phyloP scores from a whole-genome alignment of 257 asterid genomes.

The Nicotiana otophora region DNA sequence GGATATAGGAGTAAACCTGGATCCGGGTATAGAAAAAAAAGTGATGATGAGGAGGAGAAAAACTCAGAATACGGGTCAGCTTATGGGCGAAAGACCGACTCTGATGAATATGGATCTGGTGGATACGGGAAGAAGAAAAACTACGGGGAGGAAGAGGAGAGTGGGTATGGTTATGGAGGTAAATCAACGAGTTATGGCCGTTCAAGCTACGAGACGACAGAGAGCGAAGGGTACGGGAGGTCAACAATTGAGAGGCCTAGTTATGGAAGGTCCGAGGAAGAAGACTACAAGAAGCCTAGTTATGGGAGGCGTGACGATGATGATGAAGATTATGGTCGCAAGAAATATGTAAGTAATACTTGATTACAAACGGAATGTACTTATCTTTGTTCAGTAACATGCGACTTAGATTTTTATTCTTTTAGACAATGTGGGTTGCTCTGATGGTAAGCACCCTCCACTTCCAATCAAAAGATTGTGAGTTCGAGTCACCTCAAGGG shows the following conservation, averaged over 20 bases:
- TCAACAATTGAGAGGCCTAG: slow-evolving; percentile 14
- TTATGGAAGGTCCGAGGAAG: slow-evolving; percentile 33
- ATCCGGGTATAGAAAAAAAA: not conserved
- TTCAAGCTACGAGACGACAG: slow-evolving; percentile 12
- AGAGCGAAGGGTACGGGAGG: not conserved
- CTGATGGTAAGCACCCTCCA: too few species aligned
- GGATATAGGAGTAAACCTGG: not conserved
- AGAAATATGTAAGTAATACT: slow-evolving; percentile 55
- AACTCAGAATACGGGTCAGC: slow-evolving; percentile 17
- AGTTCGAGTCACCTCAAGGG: too few species aligned
- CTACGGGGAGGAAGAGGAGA: slow-evolving; percentile 24
- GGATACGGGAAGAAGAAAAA: slow-evolving; percentile 21
- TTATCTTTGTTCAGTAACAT: not conserved
- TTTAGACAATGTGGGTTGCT: too few species aligned
- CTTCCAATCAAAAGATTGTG: too few species aligned
- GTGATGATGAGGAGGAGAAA: not conserved
- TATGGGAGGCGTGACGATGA: slow-evolving; percentile 42
- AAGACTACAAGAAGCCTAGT: slow-evolving; percentile 49
- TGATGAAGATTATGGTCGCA: slow-evolving; percentile 51
- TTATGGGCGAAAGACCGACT: not conserved
- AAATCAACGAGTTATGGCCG: slow-evolving; percentile 8
- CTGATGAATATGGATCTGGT: slow-evolving; percentile 11
- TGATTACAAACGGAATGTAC: not conserved
- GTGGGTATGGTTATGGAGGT: not conserved
- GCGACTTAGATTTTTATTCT: not conserved